Percentiles rank a stretch among this genome's conserved stretches.
phyloP scores from a whole-genome alignment of 2,329 filamentous ascomycete species.

The Byssothecium circinans region DNA sequence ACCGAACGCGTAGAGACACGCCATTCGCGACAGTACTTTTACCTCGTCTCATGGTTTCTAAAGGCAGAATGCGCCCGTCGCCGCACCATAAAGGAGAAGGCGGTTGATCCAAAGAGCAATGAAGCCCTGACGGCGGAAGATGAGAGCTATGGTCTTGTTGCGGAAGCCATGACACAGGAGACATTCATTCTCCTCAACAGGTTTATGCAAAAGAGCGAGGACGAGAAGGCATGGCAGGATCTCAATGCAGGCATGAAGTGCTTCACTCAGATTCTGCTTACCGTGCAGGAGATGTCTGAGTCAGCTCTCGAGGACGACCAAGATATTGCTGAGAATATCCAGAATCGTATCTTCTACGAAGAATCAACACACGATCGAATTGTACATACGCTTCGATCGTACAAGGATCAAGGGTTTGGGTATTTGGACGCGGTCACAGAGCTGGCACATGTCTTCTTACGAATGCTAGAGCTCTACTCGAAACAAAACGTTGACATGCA shows the following conservation, averaged over 20 bases:
- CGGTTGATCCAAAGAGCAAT: slow-evolving; percentile 49
- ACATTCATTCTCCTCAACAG: slow-evolving; percentile 89
- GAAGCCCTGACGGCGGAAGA: slow-evolving; percentile 52
- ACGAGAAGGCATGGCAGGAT: slow-evolving; percentile 85
- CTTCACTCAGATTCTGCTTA: slow-evolving; percentile 91
- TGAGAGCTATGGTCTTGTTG: slow-evolving; percentile 83
- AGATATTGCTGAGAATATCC: slow-evolving; percentile 96
- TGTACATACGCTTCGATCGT: slow-evolving; percentile 76
- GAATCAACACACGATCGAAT: slow-evolving; percentile 90
- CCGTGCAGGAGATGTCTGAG: slow-evolving; percentile 87
- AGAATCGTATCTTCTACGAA: slow-evolving; percentile 97
- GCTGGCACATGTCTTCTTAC: slow-evolving; percentile 85
- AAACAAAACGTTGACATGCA: slow-evolving; percentile 95
- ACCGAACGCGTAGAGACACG: slow-evolving; percentile 76
- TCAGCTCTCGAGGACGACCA: slow-evolving; percentile 88
- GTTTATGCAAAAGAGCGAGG: slow-evolving; percentile 75
- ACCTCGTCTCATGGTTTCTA: slow-evolving; percentile 89
- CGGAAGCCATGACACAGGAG: slow-evolving; percentile 88
- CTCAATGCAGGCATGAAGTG: slow-evolving; percentile 87
- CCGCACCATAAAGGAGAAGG: slow-evolving; percentile 56
- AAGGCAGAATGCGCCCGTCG: slow-evolving; percentile 78
- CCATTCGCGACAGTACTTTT: slow-evolving; percentile 86
- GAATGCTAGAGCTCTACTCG: slow-evolving; percentile 88
- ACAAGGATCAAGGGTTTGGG: slow-evolving; percentile 90
- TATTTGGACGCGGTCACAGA: slow-evolving; percentile 93